phyloP scores from a whole-genome alignment of 805 yeast species.

The Torulaspora delbrueckii region DNA sequence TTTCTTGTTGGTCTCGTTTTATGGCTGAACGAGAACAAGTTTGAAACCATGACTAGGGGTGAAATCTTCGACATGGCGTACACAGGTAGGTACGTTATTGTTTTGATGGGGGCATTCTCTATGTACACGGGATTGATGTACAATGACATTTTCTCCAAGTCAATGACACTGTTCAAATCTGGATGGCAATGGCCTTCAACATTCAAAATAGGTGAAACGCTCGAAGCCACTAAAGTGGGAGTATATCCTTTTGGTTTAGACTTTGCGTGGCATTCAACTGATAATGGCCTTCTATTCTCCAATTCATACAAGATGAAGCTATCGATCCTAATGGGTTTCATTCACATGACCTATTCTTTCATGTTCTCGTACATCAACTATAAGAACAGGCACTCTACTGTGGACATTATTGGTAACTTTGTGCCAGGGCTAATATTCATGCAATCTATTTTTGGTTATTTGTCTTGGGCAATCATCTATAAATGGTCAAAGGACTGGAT shows the following conservation, averaged over 20 bases:
- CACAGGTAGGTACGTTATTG: conserved; percentile 82
- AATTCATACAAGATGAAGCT: conserved; percentile 97
- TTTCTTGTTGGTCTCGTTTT: conserved; percentile 65
- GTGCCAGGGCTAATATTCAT: conserved; percentile 90
- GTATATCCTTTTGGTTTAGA: conserved; percentile 84
- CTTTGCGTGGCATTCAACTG: conserved; percentile 96
- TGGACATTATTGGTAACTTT: conserved; percentile 89
- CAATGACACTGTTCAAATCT: conserved; percentile 79
- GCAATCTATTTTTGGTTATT: conserved; percentile 95
- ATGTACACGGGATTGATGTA: conserved; percentile 92
- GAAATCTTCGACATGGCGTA: conserved; percentile 97
- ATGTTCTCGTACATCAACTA: conserved; percentile 81
- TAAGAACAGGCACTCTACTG: conserved; percentile 56
- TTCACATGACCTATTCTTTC: conserved; percentile 90
- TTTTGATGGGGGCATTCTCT: conserved; percentile 91
- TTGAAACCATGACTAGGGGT: conserved; percentile 68
- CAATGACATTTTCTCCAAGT: conserved; percentile 88
- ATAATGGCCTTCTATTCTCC: conserved; percentile 80
- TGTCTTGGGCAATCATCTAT: conserved; percentile 78
- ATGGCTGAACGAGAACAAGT: conserved; percentile 67
- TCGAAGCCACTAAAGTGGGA: conserved; percentile 62
- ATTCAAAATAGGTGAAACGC: conserved; percentile 63
- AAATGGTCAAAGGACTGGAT: conserved; percentile 96
- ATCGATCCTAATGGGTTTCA: conserved; percentile 88
- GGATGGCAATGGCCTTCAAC: conserved; percentile 93